Evolutionary conservation across 2,329 filamentous ascomycete genomes (phyloP), one percentile per base, ranked within the genome.

Genomic region (Stromatinia cepivora): DNA sequence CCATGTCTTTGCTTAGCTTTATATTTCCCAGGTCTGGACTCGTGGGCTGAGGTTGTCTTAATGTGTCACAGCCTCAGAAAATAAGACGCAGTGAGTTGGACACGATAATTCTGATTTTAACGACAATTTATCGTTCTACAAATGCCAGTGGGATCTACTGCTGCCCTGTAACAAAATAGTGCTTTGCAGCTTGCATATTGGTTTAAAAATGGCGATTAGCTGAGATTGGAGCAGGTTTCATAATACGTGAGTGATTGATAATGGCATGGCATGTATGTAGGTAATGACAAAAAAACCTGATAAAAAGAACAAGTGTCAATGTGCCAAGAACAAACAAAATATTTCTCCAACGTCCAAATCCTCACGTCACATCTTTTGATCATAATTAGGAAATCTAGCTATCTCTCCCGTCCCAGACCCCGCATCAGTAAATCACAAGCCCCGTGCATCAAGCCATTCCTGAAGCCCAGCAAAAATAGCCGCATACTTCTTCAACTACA

Each of bases 361-460:
- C 10, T 5, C 28, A 3, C 13, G 1, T 20, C 10, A 56, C 3
- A 6, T 10, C 4, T 3, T 9, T 54, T 20, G 0, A 20, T 10
- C 25, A 20, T 6, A 31, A 25, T 28, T 10, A 2, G 15, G 8
- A 54, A 20, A 54, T 20, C 3, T 4, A 25, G 17, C 3, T 46
- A 5, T 46, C 10, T 31, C 31, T 11, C 31, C 31, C 1, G 17
- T 22, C 20, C 8, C 46, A 8, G 5, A 8, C 46, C 20, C 46
- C 20, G 17, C 20, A 34, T 8, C 22, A 56, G 4, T 2, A 13
- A 36, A 36, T 56, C 53, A 56, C 53, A 56, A 56, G 3, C 11
- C 17, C 0, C 53, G 53, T n/a, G 11, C 53, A 36, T 36, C 31
- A 7, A 56, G 31, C 53, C 53, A 56, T n/a, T 56, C 53, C 22